Evolutionary conservation across 1,284 basidiomycete genomes (phyloP).

Genomic region (Thelephora terrestris): DNA sequence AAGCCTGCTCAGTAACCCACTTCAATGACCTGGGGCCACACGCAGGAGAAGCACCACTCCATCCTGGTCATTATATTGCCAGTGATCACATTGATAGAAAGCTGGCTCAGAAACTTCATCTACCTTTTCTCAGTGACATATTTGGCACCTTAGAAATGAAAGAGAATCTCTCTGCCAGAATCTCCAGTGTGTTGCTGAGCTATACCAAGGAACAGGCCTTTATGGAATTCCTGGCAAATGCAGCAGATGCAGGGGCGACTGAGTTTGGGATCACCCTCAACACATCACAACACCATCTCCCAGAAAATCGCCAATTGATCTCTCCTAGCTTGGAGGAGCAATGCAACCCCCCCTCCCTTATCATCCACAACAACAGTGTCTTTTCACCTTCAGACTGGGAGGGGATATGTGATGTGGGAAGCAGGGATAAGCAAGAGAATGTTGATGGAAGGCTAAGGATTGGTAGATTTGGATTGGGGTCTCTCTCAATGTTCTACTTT

Average conservation of each 20-base stretch:
- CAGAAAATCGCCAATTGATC: too few species aligned
- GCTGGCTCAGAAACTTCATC: too few species aligned
- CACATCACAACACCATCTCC: conserved; percentile 14
- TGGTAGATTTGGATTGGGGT: conserved; percentile 40
- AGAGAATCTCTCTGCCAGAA: conserved; percentile 20
- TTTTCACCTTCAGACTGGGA: conserved; percentile 33
- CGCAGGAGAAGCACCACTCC: conserved; percentile 2
- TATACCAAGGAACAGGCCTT: conserved; percentile 32
- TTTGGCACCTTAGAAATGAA: conserved; percentile 20
- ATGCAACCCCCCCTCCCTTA: conserved; percentile 25
- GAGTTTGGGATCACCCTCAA: conserved; percentile 30
- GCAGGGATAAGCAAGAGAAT: conserved; percentile 29
- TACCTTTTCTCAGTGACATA: too few species aligned
- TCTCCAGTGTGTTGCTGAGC: conserved; percentile 22
- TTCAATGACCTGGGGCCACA: conserved; percentile 12
- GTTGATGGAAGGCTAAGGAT: conserved; percentile 15
- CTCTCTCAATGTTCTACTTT: conserved; percentile 39
- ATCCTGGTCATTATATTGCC: too few species aligned
- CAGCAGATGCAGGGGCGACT: conserved; percentile 34
- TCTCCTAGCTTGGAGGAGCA: conserved; percentile 23
- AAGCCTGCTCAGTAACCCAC: conserved; percentile 3
- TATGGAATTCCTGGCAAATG: conserved; percentile 41
- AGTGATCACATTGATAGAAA: too few species aligned
- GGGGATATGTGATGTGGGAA: conserved; percentile 32
- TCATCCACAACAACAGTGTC: conserved; percentile 32